Base-by-base conservation (phyloP, 768 basidiomycete genomes). In the Mycena alexandri region DNA sequence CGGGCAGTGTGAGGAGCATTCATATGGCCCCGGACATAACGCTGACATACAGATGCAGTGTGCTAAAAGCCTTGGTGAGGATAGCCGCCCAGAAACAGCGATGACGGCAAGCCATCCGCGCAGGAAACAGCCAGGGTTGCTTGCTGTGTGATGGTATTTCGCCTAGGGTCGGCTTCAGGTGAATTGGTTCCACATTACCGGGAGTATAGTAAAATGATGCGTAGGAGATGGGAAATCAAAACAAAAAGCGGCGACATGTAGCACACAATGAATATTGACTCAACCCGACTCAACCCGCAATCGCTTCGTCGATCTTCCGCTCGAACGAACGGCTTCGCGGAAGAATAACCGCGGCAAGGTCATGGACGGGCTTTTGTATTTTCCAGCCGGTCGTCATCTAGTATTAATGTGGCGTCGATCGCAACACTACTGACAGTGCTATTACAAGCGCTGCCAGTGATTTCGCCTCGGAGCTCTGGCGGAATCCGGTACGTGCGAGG, bases 1-100 rank as follows among this genome's bases (percentile, higher is more conserved):
- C 60, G 48, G n/a, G 24, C 60, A 52, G 13, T 52, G 60, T 51
- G 19, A 51, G 60, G 60, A 52, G 48, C 50, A 52, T 43, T 61
- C 47, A 52, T 61, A 61, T 29, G 48, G 24, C 38, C 33, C 48
- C 50, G 51, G 60, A 61, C 41, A 61, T 52, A 41, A 36, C 60
- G 60, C 38, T 61, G 38, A 61, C 50, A 61, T 43, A 43, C 50
- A 38, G 21, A 43, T 50, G 48, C 50, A 61, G 50, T 24, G 19
- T 51, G 60, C 48, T 52, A 52, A 61, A 61, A 61, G 10, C 48
- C 48, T 52, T 61, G 48, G 33, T 46, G 22, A 46, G 36, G 59
- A 61, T 61, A 61, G 22, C 48, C 47, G 36, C 0, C 47, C 33
- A 21, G 59, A 60, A 51, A 46, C 22, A 24, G 54, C 22, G 38